Base-by-base conservation (phyloP, 345 rosid genomes). In the Conringia planisiliqua region DNA sequence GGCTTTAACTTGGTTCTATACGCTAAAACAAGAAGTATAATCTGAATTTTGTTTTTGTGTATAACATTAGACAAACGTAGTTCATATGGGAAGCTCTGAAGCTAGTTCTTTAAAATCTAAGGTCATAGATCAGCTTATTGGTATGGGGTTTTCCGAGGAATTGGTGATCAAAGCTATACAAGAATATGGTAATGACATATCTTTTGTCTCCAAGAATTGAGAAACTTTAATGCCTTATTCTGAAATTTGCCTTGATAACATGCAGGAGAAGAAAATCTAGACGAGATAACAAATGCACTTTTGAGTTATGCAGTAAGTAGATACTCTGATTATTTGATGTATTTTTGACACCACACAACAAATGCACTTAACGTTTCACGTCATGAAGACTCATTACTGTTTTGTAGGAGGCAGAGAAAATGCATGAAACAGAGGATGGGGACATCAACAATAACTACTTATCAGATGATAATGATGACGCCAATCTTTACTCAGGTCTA, bases 181-280 rank as follows among this genome's bases (percentile, higher is more conserved):
- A 11, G 64, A 36, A 59, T 26, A 59, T 59, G 64, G 64, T 59
- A 59, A 18, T 36, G 42, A 59, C 29, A 59, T 10, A 36, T 59
- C 16, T 5, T 35, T 42, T 10, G n/a, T 1, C 68, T 62, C 36
- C 26, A 30, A 7, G 39, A 56, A 30, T n/a, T 30, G 61, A 38
- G 39, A 56, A 30, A 56, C 58, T 26, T 12, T 17, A 14, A 17
- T 56, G 39, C 10, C 6, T 1, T 30, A n/a, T 7, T 18, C 1
- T 56, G 22, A 59, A 10, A 14, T 35, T 14, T 22, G 24, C 8
- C 0, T 65, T 52, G 36, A 33, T 24, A 2, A 33, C 24, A 16
- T 73, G 24, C 5, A 74, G 78, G 78, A 33, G 78, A 74, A 10
- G 72, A 66, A 46, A 35, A 74, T 66, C 5, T 22, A 4, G 66